phyloP scores from a whole-genome alignment of 352 stramenopile species.

The Phytophthora pistaciae region DNA sequence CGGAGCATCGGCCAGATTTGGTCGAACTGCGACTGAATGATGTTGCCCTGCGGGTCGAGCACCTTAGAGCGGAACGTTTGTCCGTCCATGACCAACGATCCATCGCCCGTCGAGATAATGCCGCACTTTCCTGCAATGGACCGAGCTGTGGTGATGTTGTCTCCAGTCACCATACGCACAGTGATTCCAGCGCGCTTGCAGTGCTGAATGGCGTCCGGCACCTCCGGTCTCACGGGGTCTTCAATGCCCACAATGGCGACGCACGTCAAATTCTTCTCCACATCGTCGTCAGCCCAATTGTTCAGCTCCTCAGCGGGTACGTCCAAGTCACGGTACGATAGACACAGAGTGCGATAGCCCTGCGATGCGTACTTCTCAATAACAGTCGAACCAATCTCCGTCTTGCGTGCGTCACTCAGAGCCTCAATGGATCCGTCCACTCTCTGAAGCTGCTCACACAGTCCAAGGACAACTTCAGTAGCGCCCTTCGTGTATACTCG shows the following conservation, averaged over 20 bases:
- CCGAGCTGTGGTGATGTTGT: constrained; percentile 51
- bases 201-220: constrained; percentile 2
- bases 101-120: constrained; percentile 45
- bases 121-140: constrained; percentile 54
- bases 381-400: background rate
- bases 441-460: constrained; percentile 5
- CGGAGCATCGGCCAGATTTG: constrained; percentile 69
- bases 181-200: constrained; percentile 13
- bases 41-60: constrained; percentile 51
- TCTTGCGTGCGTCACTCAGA: background rate
- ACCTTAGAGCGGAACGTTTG: constrained; percentile 51
- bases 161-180: constrained; percentile 52
- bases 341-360: constrained; percentile 3
- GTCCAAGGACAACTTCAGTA: constrained; percentile 1
- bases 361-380: constrained; percentile 9
- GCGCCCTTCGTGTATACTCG: constrained; percentile 11
- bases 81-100: constrained; percentile 63
- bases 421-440: constrained; percentile 1
- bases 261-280: constrained; percentile 2
- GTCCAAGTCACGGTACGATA: constrained; percentile 9
- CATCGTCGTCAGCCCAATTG: constrained; percentile 1
- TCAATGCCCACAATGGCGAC: constrained; percentile 12
- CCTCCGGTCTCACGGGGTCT: constrained; percentile 10
- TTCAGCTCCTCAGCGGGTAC: background rate
- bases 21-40: constrained; percentile 63